Evolutionary conservation across 2,329 filamentous ascomycete species (phyloP), one percentile per base, ranked within the genome.

Genomic region (Aspergillus aculeatus): DNA sequence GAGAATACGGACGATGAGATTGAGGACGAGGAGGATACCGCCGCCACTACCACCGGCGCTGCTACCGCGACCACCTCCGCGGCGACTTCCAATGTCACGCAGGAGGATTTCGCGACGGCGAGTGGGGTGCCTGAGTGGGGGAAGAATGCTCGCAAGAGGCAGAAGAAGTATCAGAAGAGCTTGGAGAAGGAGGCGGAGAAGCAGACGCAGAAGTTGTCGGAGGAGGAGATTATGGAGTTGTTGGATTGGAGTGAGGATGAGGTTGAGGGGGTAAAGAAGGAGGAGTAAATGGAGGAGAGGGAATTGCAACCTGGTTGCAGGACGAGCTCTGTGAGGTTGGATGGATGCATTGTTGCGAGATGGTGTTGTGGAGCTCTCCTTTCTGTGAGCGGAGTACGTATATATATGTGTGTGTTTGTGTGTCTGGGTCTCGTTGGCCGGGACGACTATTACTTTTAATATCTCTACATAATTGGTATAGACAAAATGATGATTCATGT

Each of bases 211-310:
- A 85, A 88, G 60, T 82, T 90, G 65, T 86, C 89, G 61, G 88
- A 91, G 73, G 89, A 89, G 77, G 89, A 92, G 73, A 89, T 93
- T 66, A 84, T 86, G 71, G 87, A 92, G 75, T 86, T 89, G 68
- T 74, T 92, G 73, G 81, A 84, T 62, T 75, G 67, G 82, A 86
- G 70, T 83, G 72, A 77, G 10, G 66, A 66, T 3, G 71, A 72
- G 56, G 65, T 56, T 35, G 71, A 66, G 50, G 38, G 38, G 3
- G 16, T 16, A 0, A 69, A 69, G 64, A 71, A 69, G 65, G 56
- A 55, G 16, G 41, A 55, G 41, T 54, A 54, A 12, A 5, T 35
- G 7, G 32, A 4, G 32, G 14, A 2, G 32, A 4, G 32, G 14
- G 1, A 14, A 11, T 35, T 4, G 0, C 32, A 35, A 5, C 2